Conservation (phyloP, 179 eudicot species). For the Spergularia azorica region DNA sequence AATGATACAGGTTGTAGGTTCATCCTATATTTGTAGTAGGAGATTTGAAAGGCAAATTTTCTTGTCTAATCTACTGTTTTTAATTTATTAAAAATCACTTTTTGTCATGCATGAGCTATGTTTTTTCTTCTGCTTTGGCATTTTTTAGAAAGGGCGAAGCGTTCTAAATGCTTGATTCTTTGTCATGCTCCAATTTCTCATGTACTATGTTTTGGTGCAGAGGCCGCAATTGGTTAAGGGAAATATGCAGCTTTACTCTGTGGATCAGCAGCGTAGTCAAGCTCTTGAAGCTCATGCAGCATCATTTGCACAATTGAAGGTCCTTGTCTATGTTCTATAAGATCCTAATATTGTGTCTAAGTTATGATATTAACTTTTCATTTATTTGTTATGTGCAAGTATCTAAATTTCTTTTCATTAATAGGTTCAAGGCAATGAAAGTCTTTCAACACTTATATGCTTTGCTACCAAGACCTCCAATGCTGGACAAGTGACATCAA, state of each 20-base stretch:
- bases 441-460: slow-evolving; percentile 69
- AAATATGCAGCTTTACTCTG: slow-evolving; percentile 89
- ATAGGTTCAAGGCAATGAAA: slow-evolving; percentile 85
- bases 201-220: slow-evolving; percentile 31
- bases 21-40: too few species aligned
- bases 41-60: too few species aligned
- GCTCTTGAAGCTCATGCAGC: slow-evolving; percentile 61
- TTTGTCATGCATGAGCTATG: too few species aligned
- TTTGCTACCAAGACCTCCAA: slow-evolving; percentile 85
- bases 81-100: too few species aligned
- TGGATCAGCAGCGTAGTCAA: slow-evolving; percentile 92
- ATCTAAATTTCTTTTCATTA: background rate
- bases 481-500: slow-evolving; percentile 84
- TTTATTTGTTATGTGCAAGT: background rate
- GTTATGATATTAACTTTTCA: background rate
- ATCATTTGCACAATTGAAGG: slow-evolving; percentile 80
- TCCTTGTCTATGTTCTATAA: slow-evolving; percentile 20
- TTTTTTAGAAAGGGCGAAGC: background rate
- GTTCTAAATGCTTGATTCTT: background rate
- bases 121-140: background rate
- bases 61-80: too few species aligned
- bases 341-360: background rate
- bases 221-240: slow-evolving; percentile 97
- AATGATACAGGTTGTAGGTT: too few species aligned
- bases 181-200: too few species aligned